Percentiles rank a stretch among this genome's conserved stretches.
Evolutionary conservation across 108 stramenopile genomes (phyloP).

Genomic region (Mediolabrus comicus): DNA sequence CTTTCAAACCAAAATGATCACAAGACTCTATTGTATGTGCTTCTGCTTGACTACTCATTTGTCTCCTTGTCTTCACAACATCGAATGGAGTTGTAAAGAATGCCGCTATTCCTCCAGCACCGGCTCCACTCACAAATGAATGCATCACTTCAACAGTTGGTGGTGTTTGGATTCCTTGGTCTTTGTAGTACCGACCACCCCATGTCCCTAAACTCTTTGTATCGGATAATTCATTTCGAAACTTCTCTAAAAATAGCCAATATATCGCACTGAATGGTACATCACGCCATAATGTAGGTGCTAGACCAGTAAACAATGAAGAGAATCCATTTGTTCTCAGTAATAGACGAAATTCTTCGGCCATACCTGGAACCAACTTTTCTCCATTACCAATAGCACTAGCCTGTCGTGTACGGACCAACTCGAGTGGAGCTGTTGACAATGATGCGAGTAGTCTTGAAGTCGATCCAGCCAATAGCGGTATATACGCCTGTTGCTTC

Average conservation of each 20-base stretch:
- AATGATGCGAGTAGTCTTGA: conserved; percentile 81
- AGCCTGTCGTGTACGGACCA: conserved; percentile 77
- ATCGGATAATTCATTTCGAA: conserved; percentile 15
- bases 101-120: conserved; percentile 84
- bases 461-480: conserved; percentile 72
- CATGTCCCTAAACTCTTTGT: conserved; percentile 4
- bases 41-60: conserved; percentile 41
- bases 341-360: conserved; percentile 54
- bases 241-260: conserved; percentile 80
- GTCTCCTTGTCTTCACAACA: conserved; percentile 91
- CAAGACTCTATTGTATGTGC: not conserved
- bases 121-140: conserved; percentile 80
- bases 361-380: conserved; percentile 8
- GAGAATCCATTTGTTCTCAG: conserved; percentile 56
- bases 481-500: conserved; percentile 26
- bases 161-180: conserved; percentile 11
- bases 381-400: conserved; percentile 27
- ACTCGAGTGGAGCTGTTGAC: conserved; percentile 90
- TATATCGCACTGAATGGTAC: conserved; percentile 93
- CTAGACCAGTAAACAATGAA: conserved; percentile 81
- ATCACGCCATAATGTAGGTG: conserved; percentile 91
- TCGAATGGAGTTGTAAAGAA: conserved; percentile 92
- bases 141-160: conserved; percentile 21
- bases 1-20: not conserved
- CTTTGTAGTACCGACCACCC: conserved; percentile 5